Evolutionary conservation across 1,139 yeast species (phyloP).

Genomic region (Blastobotrys buckinghamii): DNA sequence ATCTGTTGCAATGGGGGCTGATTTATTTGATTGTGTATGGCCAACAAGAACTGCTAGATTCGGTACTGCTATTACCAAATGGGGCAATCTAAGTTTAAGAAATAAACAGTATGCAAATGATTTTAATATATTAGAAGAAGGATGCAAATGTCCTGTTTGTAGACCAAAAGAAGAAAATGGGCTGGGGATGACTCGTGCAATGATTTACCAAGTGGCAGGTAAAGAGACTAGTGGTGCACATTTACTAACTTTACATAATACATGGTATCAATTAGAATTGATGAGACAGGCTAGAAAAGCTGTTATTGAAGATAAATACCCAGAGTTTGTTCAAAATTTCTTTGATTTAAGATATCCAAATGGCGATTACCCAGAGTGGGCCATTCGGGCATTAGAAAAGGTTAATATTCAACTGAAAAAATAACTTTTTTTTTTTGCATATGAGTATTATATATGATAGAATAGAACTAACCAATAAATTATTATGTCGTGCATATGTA

Average conservation of each 20-base stretch:
- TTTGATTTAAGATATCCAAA: slow-evolving; percentile 30
- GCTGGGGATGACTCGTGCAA: slow-evolving; percentile 37
- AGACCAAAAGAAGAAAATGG: slow-evolving; percentile 31
- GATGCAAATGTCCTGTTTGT: slow-evolving; percentile 40
- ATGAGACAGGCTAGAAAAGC: slow-evolving; percentile 39
- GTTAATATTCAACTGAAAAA: slow-evolving; percentile 29
- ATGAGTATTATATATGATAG: too few species aligned
- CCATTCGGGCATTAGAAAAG: slow-evolving; percentile 34
- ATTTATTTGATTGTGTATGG: slow-evolving; percentile 42
- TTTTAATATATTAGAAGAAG: slow-evolving; percentile 35
- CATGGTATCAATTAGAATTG: slow-evolving; percentile 38
- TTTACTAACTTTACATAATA: slow-evolving; percentile 39
- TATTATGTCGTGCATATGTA: too few species aligned
- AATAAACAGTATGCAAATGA: slow-evolving; percentile 34
- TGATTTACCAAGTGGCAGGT: slow-evolving; percentile 35
- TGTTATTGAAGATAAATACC: slow-evolving; percentile 36
- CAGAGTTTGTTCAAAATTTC: slow-evolving; percentile 34
- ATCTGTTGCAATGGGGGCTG: slow-evolving; percentile 42
- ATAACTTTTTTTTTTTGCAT: too few species aligned
- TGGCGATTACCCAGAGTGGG: slow-evolving; percentile 40
- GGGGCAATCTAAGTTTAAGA: slow-evolving; percentile 35
- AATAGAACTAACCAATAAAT: too few species aligned
- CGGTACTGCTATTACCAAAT: slow-evolving; percentile 41
- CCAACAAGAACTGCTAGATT: slow-evolving; percentile 44
- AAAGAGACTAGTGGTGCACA: slow-evolving; percentile 42